Evolutionary conservation across 177 flowering plant species (phyloP).

Genomic region (Vitis hybrid): DNA sequence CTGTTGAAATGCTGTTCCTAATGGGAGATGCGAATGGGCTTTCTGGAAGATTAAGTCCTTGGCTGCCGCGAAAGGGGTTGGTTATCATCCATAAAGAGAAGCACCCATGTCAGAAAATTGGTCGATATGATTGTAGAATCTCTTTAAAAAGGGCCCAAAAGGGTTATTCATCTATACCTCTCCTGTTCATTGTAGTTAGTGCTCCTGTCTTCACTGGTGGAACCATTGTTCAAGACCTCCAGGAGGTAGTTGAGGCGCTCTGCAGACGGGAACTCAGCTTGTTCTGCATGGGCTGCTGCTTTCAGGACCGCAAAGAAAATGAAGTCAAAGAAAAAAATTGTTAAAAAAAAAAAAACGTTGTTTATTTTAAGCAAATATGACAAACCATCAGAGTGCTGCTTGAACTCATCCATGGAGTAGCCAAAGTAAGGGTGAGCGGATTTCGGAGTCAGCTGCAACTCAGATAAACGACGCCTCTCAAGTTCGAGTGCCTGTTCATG

Average conservation of each 20-base stretch:
- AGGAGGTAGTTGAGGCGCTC: slow-evolving; percentile 43
- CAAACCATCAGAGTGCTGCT: slow-evolving; percentile 42
- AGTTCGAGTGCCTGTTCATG: slow-evolving; percentile 54
- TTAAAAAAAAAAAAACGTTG: background rate
- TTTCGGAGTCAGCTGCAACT: slow-evolving; percentile 44
- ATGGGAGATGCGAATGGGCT: slow-evolving; percentile 40
- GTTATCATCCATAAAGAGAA: background rate
- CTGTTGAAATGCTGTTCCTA: slow-evolving; percentile 28
- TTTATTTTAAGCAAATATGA: background rate
- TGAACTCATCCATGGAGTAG: slow-evolving; percentile 42
- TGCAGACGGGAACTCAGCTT: slow-evolving; percentile 31
- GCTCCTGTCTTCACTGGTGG: slow-evolving; percentile 43
- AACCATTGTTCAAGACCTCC: slow-evolving; percentile 49
- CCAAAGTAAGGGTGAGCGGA: slow-evolving; percentile 37
- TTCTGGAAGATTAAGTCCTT: slow-evolving; percentile 44
- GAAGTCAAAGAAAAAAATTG: background rate
- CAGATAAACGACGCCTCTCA: slow-evolving; percentile 51
- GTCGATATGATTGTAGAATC: background rate
- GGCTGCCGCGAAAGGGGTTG: slow-evolving; percentile 17
- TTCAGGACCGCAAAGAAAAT: background rate
- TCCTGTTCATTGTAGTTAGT: slow-evolving; percentile 50
- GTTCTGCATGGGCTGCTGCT: slow-evolving; percentile 16
- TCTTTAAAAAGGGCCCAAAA: background rate
- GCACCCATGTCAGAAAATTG: background rate
- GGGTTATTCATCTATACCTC: slow-evolving; percentile 39